These are phyloP conservation scores for Starmerella cellae DNA, from an alignment of 805 yeast species.

Conservation along the genomic window DNA sequence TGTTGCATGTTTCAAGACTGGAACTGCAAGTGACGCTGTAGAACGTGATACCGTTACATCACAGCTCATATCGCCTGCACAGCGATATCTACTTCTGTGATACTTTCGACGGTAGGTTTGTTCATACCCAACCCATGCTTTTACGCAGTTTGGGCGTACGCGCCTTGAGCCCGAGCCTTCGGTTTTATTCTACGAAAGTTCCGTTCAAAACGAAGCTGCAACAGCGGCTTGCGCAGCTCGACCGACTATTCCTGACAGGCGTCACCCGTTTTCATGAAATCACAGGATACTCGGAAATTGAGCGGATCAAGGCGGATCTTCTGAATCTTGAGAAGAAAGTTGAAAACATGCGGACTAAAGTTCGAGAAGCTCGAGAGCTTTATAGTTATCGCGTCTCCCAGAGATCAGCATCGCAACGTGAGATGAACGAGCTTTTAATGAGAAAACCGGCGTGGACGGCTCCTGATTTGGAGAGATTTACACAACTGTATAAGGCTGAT, in stretches of 20 bases:
- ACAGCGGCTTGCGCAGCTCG: constrained; percentile 18
- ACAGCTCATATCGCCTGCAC: no score
- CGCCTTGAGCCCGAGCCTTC: background rate
- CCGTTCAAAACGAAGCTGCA: background rate
- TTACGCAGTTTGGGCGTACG: background rate
- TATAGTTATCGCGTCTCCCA: constrained; percentile 27
- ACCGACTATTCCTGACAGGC: constrained; percentile 26
- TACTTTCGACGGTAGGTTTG: no score
- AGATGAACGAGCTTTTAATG: constrained; percentile 75
- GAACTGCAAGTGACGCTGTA: no score
- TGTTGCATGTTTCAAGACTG: no score
- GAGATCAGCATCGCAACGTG: constrained; percentile 62
- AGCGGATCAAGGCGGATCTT: constrained; percentile 51
- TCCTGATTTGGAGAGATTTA: constrained; percentile 68
- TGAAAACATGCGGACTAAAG: constrained; percentile 35
- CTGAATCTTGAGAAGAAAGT: constrained; percentile 41
- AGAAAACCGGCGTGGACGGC: constrained; percentile 74
- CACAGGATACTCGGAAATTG: constrained; percentile 81
- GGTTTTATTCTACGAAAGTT: background rate
- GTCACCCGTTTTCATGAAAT: constrained; percentile 65
- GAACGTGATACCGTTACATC: no score
- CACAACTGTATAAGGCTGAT: constrained; percentile 66
- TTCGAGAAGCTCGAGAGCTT: constrained; percentile 29
- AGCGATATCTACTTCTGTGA: no score
- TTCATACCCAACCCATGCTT: background rate